A percentile compares a stretch with the other conserved stretches of the same genome.
Conservation (phyloP, 164 flowering plant genomes). For the Magnolia officinalis region DNA sequence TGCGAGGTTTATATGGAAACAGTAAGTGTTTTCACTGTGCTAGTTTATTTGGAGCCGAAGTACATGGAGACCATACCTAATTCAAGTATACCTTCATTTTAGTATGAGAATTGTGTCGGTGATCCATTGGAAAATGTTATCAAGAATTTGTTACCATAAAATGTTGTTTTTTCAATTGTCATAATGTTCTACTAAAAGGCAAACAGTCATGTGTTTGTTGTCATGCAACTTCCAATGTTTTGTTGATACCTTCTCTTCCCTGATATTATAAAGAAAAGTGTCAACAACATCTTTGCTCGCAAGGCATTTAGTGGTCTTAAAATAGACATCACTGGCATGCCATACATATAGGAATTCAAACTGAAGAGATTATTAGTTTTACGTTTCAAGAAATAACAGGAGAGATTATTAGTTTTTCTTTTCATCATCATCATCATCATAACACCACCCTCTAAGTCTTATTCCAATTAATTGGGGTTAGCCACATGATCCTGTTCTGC, state of each 20-base stretch:
- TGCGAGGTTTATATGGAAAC: constrained; percentile 1
- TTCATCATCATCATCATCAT: no score
- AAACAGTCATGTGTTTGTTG: background rate
- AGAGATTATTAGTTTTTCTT: background rate
- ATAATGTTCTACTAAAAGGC: background rate
- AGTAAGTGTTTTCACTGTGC: background rate
- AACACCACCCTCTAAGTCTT: no score
- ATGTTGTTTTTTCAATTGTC: background rate
- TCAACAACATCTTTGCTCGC: background rate
- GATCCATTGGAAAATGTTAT: background rate
- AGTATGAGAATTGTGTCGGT: background rate
- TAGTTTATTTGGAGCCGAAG: background rate
- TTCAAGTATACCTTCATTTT: background rate
- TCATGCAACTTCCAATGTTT: background rate
- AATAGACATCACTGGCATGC: background rate
- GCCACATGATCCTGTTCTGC: no score
- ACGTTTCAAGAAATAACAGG: background rate
- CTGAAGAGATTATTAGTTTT: background rate
- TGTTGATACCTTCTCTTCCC: background rate
- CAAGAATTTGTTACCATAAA: background rate
- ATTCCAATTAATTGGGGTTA: no score
- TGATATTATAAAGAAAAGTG: background rate
- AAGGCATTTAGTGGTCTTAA: background rate
- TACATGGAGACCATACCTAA: background rate
- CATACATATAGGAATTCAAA: background rate